Evolutionary conservation across 2,329 filamentous ascomycete genomes (phyloP).

Genomic region (Chrysoporthe cubensis): DNA sequence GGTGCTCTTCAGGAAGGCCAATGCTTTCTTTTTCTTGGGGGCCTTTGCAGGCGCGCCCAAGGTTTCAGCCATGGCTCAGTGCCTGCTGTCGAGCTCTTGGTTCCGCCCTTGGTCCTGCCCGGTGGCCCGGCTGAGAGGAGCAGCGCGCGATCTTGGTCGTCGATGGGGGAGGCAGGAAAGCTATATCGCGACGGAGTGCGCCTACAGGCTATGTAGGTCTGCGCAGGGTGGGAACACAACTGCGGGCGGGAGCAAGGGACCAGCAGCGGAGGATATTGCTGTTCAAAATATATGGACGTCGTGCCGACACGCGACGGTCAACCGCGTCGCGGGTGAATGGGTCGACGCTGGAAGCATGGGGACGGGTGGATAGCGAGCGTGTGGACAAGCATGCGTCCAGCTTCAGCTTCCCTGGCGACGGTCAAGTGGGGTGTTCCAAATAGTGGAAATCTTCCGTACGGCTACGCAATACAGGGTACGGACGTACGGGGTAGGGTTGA

Average conservation of each 20-base stretch:
- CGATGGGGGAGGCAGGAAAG: neutral
- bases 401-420: constrained; percentile 26
- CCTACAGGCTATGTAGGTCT: neutral
- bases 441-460: no score
- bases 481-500: no score
- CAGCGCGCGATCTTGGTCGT: neutral
- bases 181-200: neutral
- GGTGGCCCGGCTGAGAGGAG: no score
- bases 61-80: constrained; percentile 17
- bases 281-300: neutral
- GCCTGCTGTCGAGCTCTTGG: neutral
- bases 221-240: neutral
- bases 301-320: constrained; percentile 1
- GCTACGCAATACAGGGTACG: no score
- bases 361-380: neutral
- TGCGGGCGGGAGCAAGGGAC: no score
- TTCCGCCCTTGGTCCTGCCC: neutral
- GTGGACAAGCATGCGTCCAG: neutral
- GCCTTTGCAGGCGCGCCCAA: constrained; percentile 17
- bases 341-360: neutral
- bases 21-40: constrained; percentile 31
- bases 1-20: constrained; percentile 34
- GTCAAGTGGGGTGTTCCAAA: neutral
- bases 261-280: no score
- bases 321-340: constrained; percentile 17